Percentiles rank a stretch among this genome's conserved stretches.
phyloP scores from a whole-genome alignment of 2,329 filamentous ascomycete species.

The Aspergillus aculeatus region DNA sequence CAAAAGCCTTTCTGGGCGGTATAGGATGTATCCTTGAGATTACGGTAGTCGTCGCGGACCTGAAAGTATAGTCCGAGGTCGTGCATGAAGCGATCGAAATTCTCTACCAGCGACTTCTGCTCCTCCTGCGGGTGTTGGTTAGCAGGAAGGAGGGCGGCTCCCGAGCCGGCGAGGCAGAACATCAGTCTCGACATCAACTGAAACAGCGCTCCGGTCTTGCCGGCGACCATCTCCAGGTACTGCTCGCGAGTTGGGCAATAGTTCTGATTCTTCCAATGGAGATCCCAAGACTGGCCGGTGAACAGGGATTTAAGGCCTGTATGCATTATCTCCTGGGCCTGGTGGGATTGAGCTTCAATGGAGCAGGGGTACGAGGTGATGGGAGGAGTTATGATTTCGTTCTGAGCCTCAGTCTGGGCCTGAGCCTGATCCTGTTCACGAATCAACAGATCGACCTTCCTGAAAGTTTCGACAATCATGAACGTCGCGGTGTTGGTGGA shows the following conservation, averaged over 20 bases:
- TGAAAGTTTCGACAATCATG: background rate
- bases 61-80: background rate
- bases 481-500: slow-evolving; percentile 10
- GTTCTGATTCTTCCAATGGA: background rate
- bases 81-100: background rate
- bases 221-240: slow-evolving; percentile 10
- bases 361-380: background rate
- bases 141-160: too few relatives aligned
- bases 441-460: background rate
- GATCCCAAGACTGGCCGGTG: slow-evolving; percentile 7
- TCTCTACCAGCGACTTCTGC: too few relatives aligned
- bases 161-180: background rate
- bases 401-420: too few relatives aligned
- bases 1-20: background rate
- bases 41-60: slow-evolving; percentile 2
- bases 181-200: background rate
- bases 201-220: slow-evolving; percentile 11
- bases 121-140: too few relatives aligned
- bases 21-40: background rate
- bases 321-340: too few relatives aligned
- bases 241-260: background rate
- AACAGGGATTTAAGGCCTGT: background rate
- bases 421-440: too few relatives aligned
- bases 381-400: too few relatives aligned
- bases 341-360: too few relatives aligned